Evolutionary conservation across 352 stramenopile genomes (phyloP).

Genomic region (Peronospora tabacina): DNA sequence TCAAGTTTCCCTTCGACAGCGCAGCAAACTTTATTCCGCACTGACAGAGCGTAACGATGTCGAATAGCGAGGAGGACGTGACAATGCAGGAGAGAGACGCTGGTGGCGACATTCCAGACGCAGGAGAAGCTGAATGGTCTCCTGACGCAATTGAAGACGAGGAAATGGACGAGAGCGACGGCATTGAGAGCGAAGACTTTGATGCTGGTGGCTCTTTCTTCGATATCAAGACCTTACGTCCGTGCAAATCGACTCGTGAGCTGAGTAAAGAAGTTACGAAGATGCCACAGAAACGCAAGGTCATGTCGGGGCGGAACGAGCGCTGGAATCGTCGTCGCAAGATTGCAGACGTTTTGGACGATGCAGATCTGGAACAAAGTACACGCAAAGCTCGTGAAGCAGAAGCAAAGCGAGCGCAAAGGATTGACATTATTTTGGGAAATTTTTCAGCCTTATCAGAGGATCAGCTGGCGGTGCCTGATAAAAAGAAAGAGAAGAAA

Average conservation of each 20-base stretch:
- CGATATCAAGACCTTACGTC: neutral
- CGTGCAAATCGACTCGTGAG: neutral
- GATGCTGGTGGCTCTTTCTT: constrained; percentile 10
- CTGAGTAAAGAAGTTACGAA: constrained; percentile 2
- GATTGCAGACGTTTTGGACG: constrained; percentile 55
- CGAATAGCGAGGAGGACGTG: constrained; percentile 10
- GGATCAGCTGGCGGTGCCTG: constrained; percentile 26
- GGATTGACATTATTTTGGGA: constrained; percentile 31
- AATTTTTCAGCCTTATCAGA: constrained; percentile 30
- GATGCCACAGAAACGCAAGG: constrained; percentile 28
- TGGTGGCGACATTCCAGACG: constrained; percentile 2
- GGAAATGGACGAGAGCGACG: neutral
- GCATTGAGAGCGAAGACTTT: neutral
- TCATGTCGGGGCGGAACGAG: constrained; percentile 16
- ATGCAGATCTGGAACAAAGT: constrained; percentile 59
- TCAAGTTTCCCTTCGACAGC: constrained; percentile 15
- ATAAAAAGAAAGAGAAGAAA: constrained; percentile 17
- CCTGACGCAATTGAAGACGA: constrained; percentile 6
- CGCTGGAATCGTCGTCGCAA: constrained; percentile 48
- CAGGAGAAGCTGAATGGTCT: constrained; percentile 38
- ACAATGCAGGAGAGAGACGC: neutral
- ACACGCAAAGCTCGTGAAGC: constrained; percentile 53
- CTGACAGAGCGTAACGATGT: constrained; percentile 8
- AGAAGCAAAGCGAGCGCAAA: constrained; percentile 44
- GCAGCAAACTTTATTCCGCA: constrained; percentile 18